Evolutionary conservation across 2,329 filamentous ascomycete genomes (phyloP).

Genomic region (Chaetomium globosum): DNA sequence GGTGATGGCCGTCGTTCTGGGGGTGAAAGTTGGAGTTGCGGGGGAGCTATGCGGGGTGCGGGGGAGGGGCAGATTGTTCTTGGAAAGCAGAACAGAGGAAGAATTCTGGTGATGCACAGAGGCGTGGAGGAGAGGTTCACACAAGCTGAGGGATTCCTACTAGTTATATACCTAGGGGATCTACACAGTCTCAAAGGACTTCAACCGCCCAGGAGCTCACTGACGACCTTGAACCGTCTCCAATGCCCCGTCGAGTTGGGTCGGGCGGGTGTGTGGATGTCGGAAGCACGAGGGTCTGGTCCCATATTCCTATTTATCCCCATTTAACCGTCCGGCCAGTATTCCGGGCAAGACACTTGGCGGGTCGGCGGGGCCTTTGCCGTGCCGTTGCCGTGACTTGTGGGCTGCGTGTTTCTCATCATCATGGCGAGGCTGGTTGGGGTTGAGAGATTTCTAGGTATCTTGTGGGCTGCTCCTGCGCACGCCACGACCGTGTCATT

Average conservation of each 20-base stretch:
- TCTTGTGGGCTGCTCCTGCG: neutral
- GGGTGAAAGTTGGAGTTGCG: slow-evolving; percentile 28
- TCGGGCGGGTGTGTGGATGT: slow-evolving; percentile 36
- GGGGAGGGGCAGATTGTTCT: slow-evolving; percentile 4
- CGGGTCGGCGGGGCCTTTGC: slow-evolving; percentile 29
- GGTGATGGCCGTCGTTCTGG: slow-evolving; percentile 30
- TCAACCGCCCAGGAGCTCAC: neutral
- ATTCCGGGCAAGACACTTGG: slow-evolving; percentile 30
- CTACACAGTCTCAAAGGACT: neutral
- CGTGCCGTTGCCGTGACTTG: slow-evolving; percentile 12
- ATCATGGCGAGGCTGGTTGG: slow-evolving; percentile 5
- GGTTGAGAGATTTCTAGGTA: neutral
- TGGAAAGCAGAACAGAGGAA: neutral
- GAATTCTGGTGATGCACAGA: neutral
- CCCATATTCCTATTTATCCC: slow-evolving; percentile 43
- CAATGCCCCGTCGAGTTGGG: slow-evolving; percentile 23
- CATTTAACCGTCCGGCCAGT: slow-evolving; percentile 43
- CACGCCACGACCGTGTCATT: slow-evolving; percentile 4
- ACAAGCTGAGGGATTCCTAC: neutral
- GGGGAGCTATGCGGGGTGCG: slow-evolving; percentile 23
- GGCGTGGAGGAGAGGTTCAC: neutral
- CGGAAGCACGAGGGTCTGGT: slow-evolving; percentile 28
- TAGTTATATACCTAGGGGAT: slow-evolving; percentile 26
- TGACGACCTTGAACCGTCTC: neutral
- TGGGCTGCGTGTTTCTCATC: neutral